These are phyloP conservation scores for Apiospora aurea DNA, from an alignment of 2,329 filamentous ascomycete species.

Conservation along the genomic window DNA sequence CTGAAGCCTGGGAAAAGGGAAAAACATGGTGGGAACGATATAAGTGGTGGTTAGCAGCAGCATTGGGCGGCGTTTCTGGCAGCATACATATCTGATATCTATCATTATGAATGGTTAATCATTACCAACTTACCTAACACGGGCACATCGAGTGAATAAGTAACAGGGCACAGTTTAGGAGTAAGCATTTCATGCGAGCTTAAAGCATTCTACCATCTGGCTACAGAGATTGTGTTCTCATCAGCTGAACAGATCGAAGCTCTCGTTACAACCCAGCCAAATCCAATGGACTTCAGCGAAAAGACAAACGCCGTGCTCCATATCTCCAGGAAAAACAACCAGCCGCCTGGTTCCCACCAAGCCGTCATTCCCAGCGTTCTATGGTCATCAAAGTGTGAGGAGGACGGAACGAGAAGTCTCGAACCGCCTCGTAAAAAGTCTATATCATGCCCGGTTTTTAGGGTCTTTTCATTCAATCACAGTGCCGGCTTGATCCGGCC, in stretches of 20 bases:
- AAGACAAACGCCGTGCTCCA: slow-evolving; percentile 20
- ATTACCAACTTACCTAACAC: neutral
- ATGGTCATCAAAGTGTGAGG: neutral
- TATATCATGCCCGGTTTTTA: too few species aligned
- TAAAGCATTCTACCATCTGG: neutral
- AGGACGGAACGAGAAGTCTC: too few species aligned
- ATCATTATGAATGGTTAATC: neutral
- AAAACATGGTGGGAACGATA: neutral
- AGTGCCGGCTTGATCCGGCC: neutral
- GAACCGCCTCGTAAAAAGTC: too few species aligned
- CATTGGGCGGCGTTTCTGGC: slow-evolving; percentile 27
- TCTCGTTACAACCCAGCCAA: neutral
- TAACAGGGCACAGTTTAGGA: neutral
- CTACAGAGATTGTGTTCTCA: neutral
- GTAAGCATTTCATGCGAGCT: neutral
- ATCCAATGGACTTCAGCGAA: neutral
- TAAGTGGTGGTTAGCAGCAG: neutral
- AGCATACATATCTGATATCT: neutral
- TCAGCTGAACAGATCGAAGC: neutral
- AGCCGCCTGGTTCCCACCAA: neutral
- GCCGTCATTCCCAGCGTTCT: neutral
- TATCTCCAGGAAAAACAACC: neutral
- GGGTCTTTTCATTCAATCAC: neutral
- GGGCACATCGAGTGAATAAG: neutral
- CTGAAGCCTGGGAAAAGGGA: slow-evolving; percentile 24